Base-by-base conservation (phyloP, 169 alveolate genomes). In the Plasmodium berghei region DNA sequence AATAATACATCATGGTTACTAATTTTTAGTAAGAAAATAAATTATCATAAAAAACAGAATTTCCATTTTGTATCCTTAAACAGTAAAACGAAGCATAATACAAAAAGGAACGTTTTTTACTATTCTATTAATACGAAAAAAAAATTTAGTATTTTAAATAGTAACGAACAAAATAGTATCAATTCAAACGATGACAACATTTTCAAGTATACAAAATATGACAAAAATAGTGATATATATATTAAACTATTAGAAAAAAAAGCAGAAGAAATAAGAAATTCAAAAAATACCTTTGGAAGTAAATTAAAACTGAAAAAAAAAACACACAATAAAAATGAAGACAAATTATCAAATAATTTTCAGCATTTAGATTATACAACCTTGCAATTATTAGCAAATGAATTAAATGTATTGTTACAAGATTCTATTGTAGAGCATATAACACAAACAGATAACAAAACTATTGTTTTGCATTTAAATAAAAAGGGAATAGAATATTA, bases 361-460 rank as follows among this genome's bases (percentile, higher is more conserved):
- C 90, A 83, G 42, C 85, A 34, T 1, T 24, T 83, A 46, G 90
- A 83, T 58, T 83, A 83, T 55, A 83, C 90, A 9, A 83, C 90
- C 9, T 48, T 83, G 28, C 85, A 83, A 54, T 54, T 83, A 28
- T 69, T 83, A 40, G 45, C 90, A 9, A 34, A 58, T 10, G 90
- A 83, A 69, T 28, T 83, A 14, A 83, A 83, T 48, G 85, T 28
- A 12, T 61, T 83, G 16, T 69, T 83, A 14, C 72, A 58, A 40
- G 90, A 70, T 46, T 83, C 73, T 5, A 48, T 83, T 16, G 90
- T 83, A 9, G 86, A 83, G n/a, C 90, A 83, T 49, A 83, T 83
- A 52, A 83, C 90, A 9, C 80, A 83, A 49, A 59, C 72, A 69
- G 90, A 83, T 20, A 52, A 54, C 9, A 67, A 69, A 45, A 83